Base-by-base conservation (phyloP, 208 protist genomes). In the Crithidia expoeki region DNA sequence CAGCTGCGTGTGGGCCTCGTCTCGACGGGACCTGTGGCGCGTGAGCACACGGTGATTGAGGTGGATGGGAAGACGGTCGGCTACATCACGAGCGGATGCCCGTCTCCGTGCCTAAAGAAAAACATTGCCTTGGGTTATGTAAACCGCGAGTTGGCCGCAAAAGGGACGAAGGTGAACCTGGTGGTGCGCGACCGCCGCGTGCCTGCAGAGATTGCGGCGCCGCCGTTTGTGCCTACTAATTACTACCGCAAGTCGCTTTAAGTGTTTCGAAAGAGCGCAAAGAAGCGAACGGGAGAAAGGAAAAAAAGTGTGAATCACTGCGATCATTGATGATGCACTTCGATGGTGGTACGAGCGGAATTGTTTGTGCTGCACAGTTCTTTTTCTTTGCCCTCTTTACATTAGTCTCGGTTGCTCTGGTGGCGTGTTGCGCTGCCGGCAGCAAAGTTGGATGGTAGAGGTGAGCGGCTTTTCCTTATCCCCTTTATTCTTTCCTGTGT, bases 121-220 rank as follows among this genome's bases (percentile, higher is more conserved):
- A 92, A 94, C 62, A 93, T 99, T 60, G 95, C 80, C 5, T 95
- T 99, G 78, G 94, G 75, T 53, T 99, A 98, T 74, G 57, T 99
- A 0, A 63, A 93, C 38, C 93, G 84, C 25, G 68, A 66, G 11
- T 69, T 86, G 23, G 76, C 88, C 1, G 91, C 93, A 69, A 75
- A 85, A 21, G 89, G 92, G 7, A 96, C 87, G 17, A 67, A 89
- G 59, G 69, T 97, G 30, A 53, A 93, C n/a, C 80, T 98, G 16
- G 72, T 94, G n/a, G 88, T 99, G n/a, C 92, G 97, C 21, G 89
- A 87, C 63, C 90, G 90, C 63, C 79, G 72, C 44, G 76, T 93
- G 49, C 52, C 55, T 4, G 96, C 88, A 3, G 86, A 76, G 47
- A 81, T 99, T 28, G 74, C 82, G 6, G 86, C 89, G 58, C 95